A percentile compares a stretch with the other conserved stretches of the same genome.
Evolutionary conservation across 768 basidiomycete species (phyloP).

Genomic region (Sarcodon sp.): DNA sequence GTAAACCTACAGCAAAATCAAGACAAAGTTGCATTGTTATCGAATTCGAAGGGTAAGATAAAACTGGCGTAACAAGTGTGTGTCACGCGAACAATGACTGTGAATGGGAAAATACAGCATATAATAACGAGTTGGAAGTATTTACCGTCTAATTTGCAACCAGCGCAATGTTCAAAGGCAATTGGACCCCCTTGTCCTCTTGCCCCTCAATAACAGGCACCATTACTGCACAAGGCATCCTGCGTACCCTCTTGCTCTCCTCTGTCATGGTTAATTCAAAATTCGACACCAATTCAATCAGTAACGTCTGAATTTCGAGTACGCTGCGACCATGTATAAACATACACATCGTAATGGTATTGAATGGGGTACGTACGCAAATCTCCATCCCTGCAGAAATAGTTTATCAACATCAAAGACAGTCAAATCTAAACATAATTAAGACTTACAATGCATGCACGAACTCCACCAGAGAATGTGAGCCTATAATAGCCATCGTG

Average conservation of each 20-base stretch:
- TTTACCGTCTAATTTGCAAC: neutral
- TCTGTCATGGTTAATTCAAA: conserved; percentile 21
- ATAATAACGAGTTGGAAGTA: too few species aligned
- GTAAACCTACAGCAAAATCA: too few species aligned
- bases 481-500: neutral
- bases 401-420: too few species aligned
- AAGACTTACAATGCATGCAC: conserved; percentile 10
- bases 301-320: conserved; percentile 21
- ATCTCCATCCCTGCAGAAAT: neutral
- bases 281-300: conserved; percentile 20
- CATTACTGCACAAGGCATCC: conserved; percentile 19
- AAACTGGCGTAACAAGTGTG: too few species aligned
- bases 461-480: conserved; percentile 13
- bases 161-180: conserved; percentile 17
- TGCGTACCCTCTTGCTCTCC: conserved; percentile 13
- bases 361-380: neutral
- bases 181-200: conserved; percentile 15
- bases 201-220: conserved; percentile 22
- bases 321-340: conserved; percentile 10
- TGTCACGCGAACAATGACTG: too few species aligned
- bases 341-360: neutral
- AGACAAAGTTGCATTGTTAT: too few species aligned
- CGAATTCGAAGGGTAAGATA: too few species aligned
- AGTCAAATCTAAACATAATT: neutral
- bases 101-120: too few species aligned